A percentile compares a stretch with the other conserved stretches of the same genome.
Evolutionary conservation across 2,329 filamentous ascomycete genomes (phyloP).

Genomic region (Fusarium scirpi): DNA sequence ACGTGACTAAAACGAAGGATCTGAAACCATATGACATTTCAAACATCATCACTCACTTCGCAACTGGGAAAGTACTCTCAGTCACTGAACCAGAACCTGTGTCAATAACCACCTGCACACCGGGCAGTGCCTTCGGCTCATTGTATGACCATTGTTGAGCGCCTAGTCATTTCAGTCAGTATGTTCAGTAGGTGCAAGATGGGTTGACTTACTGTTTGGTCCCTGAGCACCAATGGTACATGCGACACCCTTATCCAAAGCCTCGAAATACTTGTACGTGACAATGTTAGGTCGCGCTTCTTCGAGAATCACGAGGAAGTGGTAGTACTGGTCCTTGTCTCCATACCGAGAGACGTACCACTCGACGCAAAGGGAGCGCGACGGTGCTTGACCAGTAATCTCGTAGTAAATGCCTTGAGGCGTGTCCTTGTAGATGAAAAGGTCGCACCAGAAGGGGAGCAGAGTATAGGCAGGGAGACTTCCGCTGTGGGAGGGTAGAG

Average conservation of each 20-base stretch:
- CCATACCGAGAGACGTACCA: conserved; percentile 11
- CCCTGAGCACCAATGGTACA: conserved; percentile 8
- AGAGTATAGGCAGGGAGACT: background rate
- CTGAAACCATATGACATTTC: too few relatives aligned
- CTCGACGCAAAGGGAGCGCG: background rate
- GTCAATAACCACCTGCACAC: conserved; percentile 2
- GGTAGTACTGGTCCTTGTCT: conserved; percentile 9
- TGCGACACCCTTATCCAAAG: background rate
- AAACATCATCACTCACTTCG: background rate
- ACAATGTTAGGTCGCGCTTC: conserved; percentile 7
- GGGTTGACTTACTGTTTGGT: background rate
- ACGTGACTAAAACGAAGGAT: background rate
- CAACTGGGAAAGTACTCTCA: background rate
- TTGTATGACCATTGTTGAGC: conserved; percentile 12
- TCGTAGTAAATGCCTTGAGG: conserved; percentile 8
- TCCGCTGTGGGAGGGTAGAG: background rate
- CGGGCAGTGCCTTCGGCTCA: conserved; percentile 3
- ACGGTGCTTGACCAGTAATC: background rate
- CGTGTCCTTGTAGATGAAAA: conserved; percentile 8
- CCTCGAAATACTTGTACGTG: conserved; percentile 9
- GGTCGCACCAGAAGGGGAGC: conserved; percentile 5
- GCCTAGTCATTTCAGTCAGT: background rate
- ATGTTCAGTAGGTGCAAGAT: background rate
- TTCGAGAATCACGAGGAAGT: conserved; percentile 1
- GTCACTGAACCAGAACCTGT: background rate